Conservation (phyloP, 306 rosid species). For the Biancaea sappan region DNA sequence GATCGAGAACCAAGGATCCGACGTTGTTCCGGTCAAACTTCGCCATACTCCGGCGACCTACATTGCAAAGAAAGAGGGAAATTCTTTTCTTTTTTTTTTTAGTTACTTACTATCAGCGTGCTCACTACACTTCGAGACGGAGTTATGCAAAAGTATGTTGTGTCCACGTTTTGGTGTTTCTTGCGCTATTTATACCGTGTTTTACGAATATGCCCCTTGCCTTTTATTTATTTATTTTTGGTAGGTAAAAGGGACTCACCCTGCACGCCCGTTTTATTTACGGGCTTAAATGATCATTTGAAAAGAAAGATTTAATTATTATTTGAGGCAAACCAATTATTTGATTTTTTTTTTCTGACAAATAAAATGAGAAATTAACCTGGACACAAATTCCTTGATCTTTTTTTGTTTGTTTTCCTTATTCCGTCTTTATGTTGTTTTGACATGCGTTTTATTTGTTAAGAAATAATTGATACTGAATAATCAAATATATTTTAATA, state of each 20-base stretch:
- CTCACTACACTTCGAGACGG: neutral
- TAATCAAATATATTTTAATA: too few relatives aligned
- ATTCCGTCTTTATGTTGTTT: neutral
- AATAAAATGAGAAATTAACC: too few relatives aligned
- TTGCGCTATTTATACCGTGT: neutral
- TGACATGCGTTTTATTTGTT: neutral
- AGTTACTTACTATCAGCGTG: neutral
- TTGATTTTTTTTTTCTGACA: neutral
- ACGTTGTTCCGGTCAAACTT: slow-evolving; percentile 66
- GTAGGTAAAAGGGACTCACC: too few relatives aligned
- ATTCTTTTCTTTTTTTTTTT: too few relatives aligned
- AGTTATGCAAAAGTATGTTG: neutral
- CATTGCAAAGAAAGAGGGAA: slow-evolving; percentile 39
- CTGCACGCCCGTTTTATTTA: too few relatives aligned
- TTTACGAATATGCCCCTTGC: neutral
- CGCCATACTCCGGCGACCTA: slow-evolving; percentile 60
- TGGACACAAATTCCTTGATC: too few relatives aligned
- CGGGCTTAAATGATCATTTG: too few relatives aligned
- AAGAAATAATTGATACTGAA: neutral
- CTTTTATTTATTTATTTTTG: neutral
- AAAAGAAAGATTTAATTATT: too few relatives aligned
- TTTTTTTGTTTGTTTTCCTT: too few relatives aligned
- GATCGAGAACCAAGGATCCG: slow-evolving; percentile 64
- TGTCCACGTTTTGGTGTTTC: neutral
- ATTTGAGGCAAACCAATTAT: neutral